phyloP scores from a whole-genome alignment of 2,329 filamentous ascomycete species.

The Chaetomium sp. region DNA sequence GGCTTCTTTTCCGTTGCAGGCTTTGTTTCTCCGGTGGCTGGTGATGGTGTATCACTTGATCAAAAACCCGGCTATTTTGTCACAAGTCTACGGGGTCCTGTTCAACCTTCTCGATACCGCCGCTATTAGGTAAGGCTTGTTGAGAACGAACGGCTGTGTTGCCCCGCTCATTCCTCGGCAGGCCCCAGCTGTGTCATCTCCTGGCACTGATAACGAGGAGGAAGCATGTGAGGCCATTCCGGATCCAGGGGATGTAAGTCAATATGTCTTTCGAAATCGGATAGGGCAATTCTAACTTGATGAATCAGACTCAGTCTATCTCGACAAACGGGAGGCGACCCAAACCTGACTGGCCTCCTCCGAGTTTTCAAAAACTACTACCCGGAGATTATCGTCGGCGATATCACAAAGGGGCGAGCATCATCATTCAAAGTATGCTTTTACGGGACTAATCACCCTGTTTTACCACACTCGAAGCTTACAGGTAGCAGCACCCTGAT shows the following conservation, averaged over 20 bases:
- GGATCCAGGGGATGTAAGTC: slow-evolving; percentile 67
- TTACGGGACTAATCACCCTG: neutral
- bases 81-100: slow-evolving; percentile 65
- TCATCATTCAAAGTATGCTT: slow-evolving; percentile 53
- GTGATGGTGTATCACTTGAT: slow-evolving; percentile 68
- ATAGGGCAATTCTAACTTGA: slow-evolving; percentile 9
- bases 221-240: slow-evolving; percentile 75
- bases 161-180: slow-evolving; percentile 25
- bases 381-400: slow-evolving; percentile 77
- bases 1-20: slow-evolving; percentile 64
- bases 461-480: slow-evolving; percentile 6
- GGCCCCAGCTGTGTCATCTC: slow-evolving; percentile 64
- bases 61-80: slow-evolving; percentile 56
- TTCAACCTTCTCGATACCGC: slow-evolving; percentile 81
- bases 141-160: neutral
- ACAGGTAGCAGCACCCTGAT: slow-evolving; percentile 58
- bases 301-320: slow-evolving; percentile 47
- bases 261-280: neutral
- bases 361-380: slow-evolving; percentile 88
- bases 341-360: slow-evolving; percentile 64
- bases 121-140: slow-evolving; percentile 54
- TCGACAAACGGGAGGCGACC: slow-evolving; percentile 62
- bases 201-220: slow-evolving; percentile 72
- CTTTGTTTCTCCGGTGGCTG: slow-evolving; percentile 68
- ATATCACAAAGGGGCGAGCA: slow-evolving; percentile 53